phyloP scores from a whole-genome alignment of 2,329 filamentous ascomycete species.

The Paracoccidioides lutzii region DNA sequence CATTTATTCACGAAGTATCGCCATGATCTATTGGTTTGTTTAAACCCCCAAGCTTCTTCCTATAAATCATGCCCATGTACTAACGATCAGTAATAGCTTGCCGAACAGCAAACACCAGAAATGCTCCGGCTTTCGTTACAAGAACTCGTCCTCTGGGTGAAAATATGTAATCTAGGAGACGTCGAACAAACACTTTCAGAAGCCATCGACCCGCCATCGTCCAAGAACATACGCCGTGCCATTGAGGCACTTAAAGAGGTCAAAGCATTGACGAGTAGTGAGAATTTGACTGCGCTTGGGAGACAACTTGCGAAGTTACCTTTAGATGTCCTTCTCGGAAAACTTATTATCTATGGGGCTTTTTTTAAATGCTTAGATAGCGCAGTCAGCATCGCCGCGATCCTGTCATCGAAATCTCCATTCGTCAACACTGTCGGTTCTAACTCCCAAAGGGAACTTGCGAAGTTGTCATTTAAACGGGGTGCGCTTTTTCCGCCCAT shows the following conservation, averaged over 20 bases:
- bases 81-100: slow-evolving; percentile 42
- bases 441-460: slow-evolving; percentile 66
- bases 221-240: slow-evolving; percentile 84
- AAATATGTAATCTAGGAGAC: slow-evolving; percentile 89
- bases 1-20: slow-evolving; percentile 87
- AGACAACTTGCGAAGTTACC: slow-evolving; percentile 77
- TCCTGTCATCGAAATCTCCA: slow-evolving; percentile 86
- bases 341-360: slow-evolving; percentile 73
- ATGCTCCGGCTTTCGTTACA: slow-evolving; percentile 90
- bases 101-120: slow-evolving; percentile 88
- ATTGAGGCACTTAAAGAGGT: slow-evolving; percentile 91
- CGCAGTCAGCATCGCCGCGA: slow-evolving; percentile 79
- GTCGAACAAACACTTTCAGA: slow-evolving; percentile 82
- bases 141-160: slow-evolving; percentile 88
- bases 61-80: neutral
- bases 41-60: neutral
- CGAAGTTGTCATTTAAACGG: slow-evolving; percentile 64
- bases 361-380: slow-evolving; percentile 89
- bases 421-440: slow-evolving; percentile 80
- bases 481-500: slow-evolving; percentile 26
- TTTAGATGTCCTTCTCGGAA: slow-evolving; percentile 86
- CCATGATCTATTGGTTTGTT: slow-evolving; percentile 53
- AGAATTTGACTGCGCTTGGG: slow-evolving; percentile 79
- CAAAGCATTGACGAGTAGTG: slow-evolving; percentile 64
- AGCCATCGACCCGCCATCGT: slow-evolving; percentile 77